A percentile compares a stretch with the other conserved stretches of the same genome.
phyloP scores from a whole-genome alignment of 129 eudicot species.

The Rutidosis leptorrhynchoides region DNA sequence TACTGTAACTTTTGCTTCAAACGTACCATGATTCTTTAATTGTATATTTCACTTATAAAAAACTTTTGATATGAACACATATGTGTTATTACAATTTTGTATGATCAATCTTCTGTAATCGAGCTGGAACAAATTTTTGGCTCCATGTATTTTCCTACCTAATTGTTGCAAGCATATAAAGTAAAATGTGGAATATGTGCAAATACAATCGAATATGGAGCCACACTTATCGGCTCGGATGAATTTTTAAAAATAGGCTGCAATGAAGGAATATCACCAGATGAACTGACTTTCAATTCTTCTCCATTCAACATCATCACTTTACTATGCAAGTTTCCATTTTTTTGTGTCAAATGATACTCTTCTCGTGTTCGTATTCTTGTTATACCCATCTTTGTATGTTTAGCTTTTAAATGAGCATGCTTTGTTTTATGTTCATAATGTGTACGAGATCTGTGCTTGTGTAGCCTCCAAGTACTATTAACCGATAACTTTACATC shows the following conservation, averaged over 20 bases:
- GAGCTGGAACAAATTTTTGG: conserved; percentile 22
- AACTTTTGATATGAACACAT: neutral
- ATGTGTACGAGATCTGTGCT: conserved; percentile 38
- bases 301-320: conserved; percentile 65
- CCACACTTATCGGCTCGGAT: conserved; percentile 52
- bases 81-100: neutral
- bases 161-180: conserved; percentile 51
- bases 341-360: conserved; percentile 76
- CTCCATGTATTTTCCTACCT: neutral
- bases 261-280: conserved; percentile 56
- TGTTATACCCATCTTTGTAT: conserved; percentile 18
- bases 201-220: conserved; percentile 71
- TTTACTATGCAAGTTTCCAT: conserved; percentile 73
- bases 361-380: conserved; percentile 44
- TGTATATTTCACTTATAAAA: neutral
- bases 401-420: conserved; percentile 10
- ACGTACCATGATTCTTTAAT: neutral
- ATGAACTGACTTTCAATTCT: conserved; percentile 40
- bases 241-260: conserved; percentile 45
- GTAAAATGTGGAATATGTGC: conserved; percentile 50
- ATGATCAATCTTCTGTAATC: conserved; percentile 7
- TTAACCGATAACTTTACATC: conserved; percentile 38
- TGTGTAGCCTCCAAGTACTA: conserved; percentile 32
- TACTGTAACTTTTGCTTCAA: neutral
- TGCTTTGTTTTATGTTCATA: conserved; percentile 33